Base-by-base conservation (phyloP, 139 green algal species). In the Chlamydomonas sphaeroides region DNA sequence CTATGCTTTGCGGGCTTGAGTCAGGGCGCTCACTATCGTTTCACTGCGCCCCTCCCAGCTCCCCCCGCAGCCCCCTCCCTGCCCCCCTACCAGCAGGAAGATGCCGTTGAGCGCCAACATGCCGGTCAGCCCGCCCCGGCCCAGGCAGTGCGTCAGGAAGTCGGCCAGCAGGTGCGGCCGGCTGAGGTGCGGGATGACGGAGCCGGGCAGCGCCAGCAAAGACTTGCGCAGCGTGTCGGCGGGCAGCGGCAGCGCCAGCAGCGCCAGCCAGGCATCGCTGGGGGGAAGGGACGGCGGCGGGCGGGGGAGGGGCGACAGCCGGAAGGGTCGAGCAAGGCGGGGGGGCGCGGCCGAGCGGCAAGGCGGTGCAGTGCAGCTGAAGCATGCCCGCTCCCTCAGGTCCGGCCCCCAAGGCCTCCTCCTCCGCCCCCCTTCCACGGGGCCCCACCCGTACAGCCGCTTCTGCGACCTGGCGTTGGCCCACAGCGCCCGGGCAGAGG, bases 21-120 rank as follows among this genome's bases (percentile, higher is more conserved):
- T n/a, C n/a, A n/a, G n/a, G n/a, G n/a, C n/a, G n/a, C 57, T 26
- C 15, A 65, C 57, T n/a, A n/a, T n/a, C n/a, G n/a, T n/a, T n/a
- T n/a, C n/a, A n/a, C n/a, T n/a, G 28, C 61, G 30, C 61, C 61
- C 63, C 26, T 5, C 32, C 63, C 63, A 11, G 35, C 33, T 11
- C 63, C 63, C 10, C 10, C 26, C 41, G 0, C n/a, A 5, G 32
- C 21, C 5, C 72, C 36, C 28, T 56, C 36, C 26, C n/a, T 56
- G 33, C 49, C 5, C 56, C 1, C 74, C 32, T 35, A 99, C 95
- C 53, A 99, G 91, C 25, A 93, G 51, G 86, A 98, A 99, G 74
- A 99, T 93, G 49, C 93, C 94, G 80, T 98, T 91, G 25, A 99
- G 93, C 6, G 97, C 96, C 48, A 99, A 88, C 89, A 99, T 96